phyloP scores from a whole-genome alignment of 129 eudicot species.

The Lactuca saligna region DNA sequence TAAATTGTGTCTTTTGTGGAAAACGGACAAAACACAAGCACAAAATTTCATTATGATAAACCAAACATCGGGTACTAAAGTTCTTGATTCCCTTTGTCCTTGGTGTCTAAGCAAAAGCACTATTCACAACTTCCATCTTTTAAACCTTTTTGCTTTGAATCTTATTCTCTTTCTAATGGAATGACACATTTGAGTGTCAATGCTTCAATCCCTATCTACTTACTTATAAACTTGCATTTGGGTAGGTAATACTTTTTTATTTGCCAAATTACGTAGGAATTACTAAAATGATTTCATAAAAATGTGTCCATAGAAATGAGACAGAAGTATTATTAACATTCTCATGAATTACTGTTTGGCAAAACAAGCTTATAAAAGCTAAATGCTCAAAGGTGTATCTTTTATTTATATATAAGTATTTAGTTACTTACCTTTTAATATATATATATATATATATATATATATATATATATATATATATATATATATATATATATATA shows the following conservation, averaged over 20 bases:
- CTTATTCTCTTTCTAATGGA: constrained; percentile 28
- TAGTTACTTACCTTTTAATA: no score
- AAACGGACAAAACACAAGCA: background rate
- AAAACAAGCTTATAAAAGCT: no score
- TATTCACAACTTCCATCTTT: constrained; percentile 1
- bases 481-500: no score
- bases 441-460: no score
- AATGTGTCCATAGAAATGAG: no score
- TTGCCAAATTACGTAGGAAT: background rate
- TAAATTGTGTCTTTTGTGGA: background rate
- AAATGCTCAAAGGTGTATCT: no score
- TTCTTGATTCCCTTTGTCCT: constrained; percentile 22
- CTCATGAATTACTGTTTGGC: no score
- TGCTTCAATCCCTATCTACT: constrained; percentile 16
- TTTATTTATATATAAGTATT: no score
- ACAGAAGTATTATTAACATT: background rate
- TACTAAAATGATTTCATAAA: background rate
- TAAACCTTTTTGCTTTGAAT: constrained; percentile 32
- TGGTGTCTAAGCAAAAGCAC: constrained; percentile 27
- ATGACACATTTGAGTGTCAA: constrained; percentile 20
- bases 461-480: no score
- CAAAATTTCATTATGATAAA: background rate
- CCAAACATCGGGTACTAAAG: background rate
- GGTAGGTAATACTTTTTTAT: background rate
- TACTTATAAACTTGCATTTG: background rate